Evolutionary conservation across 2,329 filamentous ascomycete species (phyloP).

Genomic region (Sporothrix pseudoabietina): DNA sequence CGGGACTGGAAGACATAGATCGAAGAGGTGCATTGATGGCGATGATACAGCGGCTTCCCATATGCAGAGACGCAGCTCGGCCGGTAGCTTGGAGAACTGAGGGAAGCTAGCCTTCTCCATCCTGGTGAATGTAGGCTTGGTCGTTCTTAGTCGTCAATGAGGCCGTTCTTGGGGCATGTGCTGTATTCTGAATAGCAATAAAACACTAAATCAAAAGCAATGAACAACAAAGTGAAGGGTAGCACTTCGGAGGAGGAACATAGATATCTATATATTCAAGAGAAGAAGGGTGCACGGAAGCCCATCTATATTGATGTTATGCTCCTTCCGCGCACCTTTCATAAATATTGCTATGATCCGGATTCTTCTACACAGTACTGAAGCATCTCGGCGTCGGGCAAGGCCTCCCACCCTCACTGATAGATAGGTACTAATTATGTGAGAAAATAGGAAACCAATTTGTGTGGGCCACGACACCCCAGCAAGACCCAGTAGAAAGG

Average conservation of each 20-base stretch:
- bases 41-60: conserved; percentile 34
- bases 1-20: conserved; percentile 32
- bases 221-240: too few relatives aligned
- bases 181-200: background rate
- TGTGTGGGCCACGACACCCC: background rate
- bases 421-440: background rate
- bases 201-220: background rate
- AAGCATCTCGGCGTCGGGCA: background rate
- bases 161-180: too few relatives aligned
- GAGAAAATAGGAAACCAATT: background rate
- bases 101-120: conserved; percentile 27
- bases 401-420: background rate
- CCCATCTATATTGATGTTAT: background rate
- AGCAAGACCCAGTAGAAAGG: conserved; percentile 1
- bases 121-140: background rate
- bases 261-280: background rate
- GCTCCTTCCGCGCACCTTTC: background rate
- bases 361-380: background rate
- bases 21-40: conserved; percentile 37
- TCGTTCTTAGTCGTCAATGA: too few relatives aligned
- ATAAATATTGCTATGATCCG: background rate
- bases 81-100: conserved; percentile 34
- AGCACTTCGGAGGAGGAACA: background rate
- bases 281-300: background rate
- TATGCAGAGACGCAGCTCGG: conserved; percentile 36